Base-by-base conservation (phyloP, 176 grass and related monocot species). In the Avena sativa region DNA sequence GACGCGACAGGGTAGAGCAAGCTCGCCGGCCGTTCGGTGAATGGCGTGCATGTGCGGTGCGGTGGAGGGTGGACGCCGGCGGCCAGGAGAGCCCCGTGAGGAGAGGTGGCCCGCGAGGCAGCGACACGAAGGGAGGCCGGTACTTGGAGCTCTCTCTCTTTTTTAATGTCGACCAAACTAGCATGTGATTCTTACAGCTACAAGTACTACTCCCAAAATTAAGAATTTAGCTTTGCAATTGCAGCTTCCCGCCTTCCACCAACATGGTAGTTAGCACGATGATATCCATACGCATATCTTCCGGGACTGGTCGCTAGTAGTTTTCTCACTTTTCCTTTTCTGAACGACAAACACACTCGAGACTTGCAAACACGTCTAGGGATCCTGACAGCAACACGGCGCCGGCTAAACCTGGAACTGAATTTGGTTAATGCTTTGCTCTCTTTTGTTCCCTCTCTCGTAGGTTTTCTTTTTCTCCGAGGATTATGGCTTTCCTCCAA, bases 281-380 rank as follows among this genome's bases (percentile, higher is more conserved):
- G 57, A 51, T 63, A 64, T 86, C 64, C 46, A 25, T 2, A 79
- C 72, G 25, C 28, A 28, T 62, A 68, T 50, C 30, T 84, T 78
- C 9, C 36, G 74, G 23, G 17, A 87, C 74, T 40, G 74, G 85
- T 84, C 49, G 19, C 19, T n/a, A 12, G 89, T 90, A 79, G 61
- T 72, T 87, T 72, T 69, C 89, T 49, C 64, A 0, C 3, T 46
- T 36, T 38, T 38, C 34, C 51, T 82, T 90, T 83, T 50, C 89
- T 59, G 84, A 83, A 87, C 84, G 65, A 79, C 74, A 52, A 32
- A 25, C 84, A 83, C 46, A 66, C 55, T 57, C 0, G 63, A 13
- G 47, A 16, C 56, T 43, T 74, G 79, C 62, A 47, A 38, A 69
- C 64, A 71, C n/a, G 71, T 44, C 79, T 13, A 43, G 16, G 16